Base-by-base conservation (phyloP, 2,329 filamentous ascomycete genomes). In the Mycosphaerella arachidis region DNA sequence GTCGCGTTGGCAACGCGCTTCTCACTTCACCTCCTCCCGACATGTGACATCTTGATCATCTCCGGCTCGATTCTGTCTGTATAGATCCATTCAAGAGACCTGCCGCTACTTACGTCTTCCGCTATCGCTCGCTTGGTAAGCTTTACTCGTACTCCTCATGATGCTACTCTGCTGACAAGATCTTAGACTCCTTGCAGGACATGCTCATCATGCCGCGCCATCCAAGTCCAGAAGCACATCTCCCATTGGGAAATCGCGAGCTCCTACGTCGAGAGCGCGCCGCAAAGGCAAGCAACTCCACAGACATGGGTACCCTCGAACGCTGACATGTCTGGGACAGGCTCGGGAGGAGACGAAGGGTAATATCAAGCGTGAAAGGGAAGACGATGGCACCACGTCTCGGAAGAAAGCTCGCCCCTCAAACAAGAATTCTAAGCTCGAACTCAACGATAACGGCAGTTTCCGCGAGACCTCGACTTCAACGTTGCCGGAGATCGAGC, bases 361-460 rank as follows among this genome's bases (percentile, higher is more conserved):
- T n/a, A 43, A 18, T 7, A 54, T 68, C 59, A 67, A 68, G 62
- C 64, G 61, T 4, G 65, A 67, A 61, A 48, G 30, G 5, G 27
- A 16, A 10, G 57, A 54, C n/a, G 53, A 60, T 18, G 40, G 54
- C 12, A 37, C 40, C 40, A 16, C 1, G 40, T n/a, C 13, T 16
- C 24, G 24, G 24, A 43, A n/a, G 40, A 43, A n/a, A n/a, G 54
- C 56, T 8, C 56, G 61, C 12, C 62, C 53, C 1, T n/a, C 62
- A 61, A 37, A 67, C 63, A 53, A 52, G 53, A 18, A 53, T 9
- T 59, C 55, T 8, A 53, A 57, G 45, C 61, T 68, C 18, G 63
- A 66, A 50, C 18, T 66, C 43, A 59, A 64, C 33, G 64, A 65
- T 4, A 55, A 63, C 13, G 53, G 57, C 4, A 12, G 31, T 8